Base-by-base conservation (phyloP, 371 early-diverging fungal genomes). In the Mortierella sp. region DNA sequence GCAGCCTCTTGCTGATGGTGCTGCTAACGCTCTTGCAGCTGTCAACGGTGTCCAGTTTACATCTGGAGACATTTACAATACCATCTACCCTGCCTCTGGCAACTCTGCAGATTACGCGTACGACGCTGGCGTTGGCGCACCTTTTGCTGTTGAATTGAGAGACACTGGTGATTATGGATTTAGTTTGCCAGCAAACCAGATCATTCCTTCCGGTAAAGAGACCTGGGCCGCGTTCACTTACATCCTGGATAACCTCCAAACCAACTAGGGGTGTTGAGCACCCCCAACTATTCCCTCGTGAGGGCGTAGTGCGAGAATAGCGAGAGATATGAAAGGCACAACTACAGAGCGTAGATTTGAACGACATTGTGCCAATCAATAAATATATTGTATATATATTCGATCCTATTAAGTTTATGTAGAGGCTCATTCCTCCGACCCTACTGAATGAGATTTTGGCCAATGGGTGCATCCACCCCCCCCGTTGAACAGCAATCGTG, bases 71-170 rank as follows among this genome's bases (percentile, higher is more conserved):
- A 78, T 89, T 63, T 90, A 88, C 75, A 73, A 81, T 32, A 84
- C 84, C 45, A 87, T 88, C 63, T 88, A 87, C 70, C 80, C 68
- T 32, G 84, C 87, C 43, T 68, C 79, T 16, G 90, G 90, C 12
- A 78, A 66, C 73, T 81, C 81, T 11, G 78, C 78, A 24, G 89
- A 89, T 60, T 88, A 79, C 68, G 84, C 87, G 1, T 86, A 85
- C 62, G 78, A 57, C 1, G 62, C 73, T 28, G 83, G 85, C 32
- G 85, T 88, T 37, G 77, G 80, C 32, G 90, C 84, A 24, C 68
- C 88, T 24, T 90, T 85, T 63, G 88, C 87, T 1, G 85, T 89
- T n/a, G 91, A 91, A 76, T 70, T 91, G 51, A 78, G 90, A 26
- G 89, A 90, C 57, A 86, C 83, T 28, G 88, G 89, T 22, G 11